A percentile compares a stretch with the other conserved stretches of the same genome.
Conservation (phyloP, 805 yeast genomes). For the Nakazawaea ernobii region DNA sequence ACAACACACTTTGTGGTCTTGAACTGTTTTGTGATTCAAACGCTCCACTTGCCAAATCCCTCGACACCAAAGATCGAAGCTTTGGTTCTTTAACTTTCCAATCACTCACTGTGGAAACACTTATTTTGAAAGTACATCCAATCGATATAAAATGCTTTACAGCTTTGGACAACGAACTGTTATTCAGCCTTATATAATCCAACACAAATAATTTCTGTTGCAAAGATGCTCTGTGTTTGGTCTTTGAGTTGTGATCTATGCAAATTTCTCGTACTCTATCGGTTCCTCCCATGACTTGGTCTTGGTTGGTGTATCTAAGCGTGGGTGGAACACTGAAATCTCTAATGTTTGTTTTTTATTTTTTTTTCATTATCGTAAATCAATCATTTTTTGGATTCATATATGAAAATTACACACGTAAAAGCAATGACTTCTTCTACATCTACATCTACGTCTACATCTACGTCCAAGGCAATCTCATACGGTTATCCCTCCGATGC, state of each 20-base stretch:
- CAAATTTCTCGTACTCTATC: slow-evolving; percentile 1
- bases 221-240: slow-evolving; percentile 4
- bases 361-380: not conserved
- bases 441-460: too few relatives aligned
- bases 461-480: too few relatives aligned
- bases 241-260: slow-evolving; percentile 1
- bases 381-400: too few relatives aligned
- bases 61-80: not conserved
- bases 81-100: slow-evolving; percentile 9
- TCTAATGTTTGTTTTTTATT: not conserved
- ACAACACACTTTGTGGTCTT: not conserved
- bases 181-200: slow-evolving; percentile 6
- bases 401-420: too few relatives aligned
- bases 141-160: slow-evolving; percentile 7
- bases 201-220: slow-evolving; percentile 11
- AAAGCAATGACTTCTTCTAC: not conserved
- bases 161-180: slow-evolving; percentile 6
- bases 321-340: not conserved
- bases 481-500: slow-evolving; percentile 9
- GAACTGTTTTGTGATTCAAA: not conserved
- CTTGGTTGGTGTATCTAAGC: too few relatives aligned
- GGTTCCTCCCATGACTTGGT: slow-evolving; percentile 1
- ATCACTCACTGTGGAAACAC: slow-evolving; percentile 10
- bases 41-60: not conserved
- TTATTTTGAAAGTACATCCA: slow-evolving; percentile 8